Evolutionary conservation across 2,329 filamentous ascomycete genomes (phyloP), one percentile per base, ranked within the genome.

Genomic region (Fusarium gaditjirri): DNA sequence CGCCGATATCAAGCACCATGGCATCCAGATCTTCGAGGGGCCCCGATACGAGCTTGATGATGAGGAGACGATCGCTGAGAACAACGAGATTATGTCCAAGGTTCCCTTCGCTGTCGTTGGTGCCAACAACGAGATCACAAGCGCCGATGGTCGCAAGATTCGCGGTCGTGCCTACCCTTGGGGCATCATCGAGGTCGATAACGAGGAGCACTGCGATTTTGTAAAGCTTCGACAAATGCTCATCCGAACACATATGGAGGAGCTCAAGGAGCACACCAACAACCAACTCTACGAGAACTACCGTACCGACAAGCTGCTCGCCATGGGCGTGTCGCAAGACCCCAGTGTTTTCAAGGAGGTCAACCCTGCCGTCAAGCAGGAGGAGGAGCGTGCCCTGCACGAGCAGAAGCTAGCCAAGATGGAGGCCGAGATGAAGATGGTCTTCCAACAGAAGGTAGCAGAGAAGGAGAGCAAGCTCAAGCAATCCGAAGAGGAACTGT

Each of bases 341-440:
- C 95, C 95, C 77, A 97, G 93, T 82, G 96, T 99, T 78, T 99
- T 99, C 93, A 99, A 99, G 91, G 96, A 99, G 91, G 94, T 99
- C 89, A 99, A 99, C 90, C 96, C 96, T 72, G 95, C 96, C 50
- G 96, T 98, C 85, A 99, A 99, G 92, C 96, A 99, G 86, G 96
- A 99, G 84, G 96, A 99, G 86, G 96, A 99, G 88, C 94, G 96
- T 79, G 92, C 93, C 73, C 89, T 99, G 77, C 96, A 99, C 89
- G 96, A 99, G 86, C 95, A 98, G 89, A 99, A 99, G 89, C 94
- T 99, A 78, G 94, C 95, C 84, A 99, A 99, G 94, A 99, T 99
- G 96, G 96, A 99, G 85, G 91, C 94, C 80, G 96, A 99, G 85
- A 99, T 99, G 96, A 99, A 99, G 94, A 97, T 98, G 94, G 96